These are phyloP conservation scores for Chytriomyces confervae DNA, from an alignment of 192 early-diverging fungal genomes.

Conservation along the genomic window DNA sequence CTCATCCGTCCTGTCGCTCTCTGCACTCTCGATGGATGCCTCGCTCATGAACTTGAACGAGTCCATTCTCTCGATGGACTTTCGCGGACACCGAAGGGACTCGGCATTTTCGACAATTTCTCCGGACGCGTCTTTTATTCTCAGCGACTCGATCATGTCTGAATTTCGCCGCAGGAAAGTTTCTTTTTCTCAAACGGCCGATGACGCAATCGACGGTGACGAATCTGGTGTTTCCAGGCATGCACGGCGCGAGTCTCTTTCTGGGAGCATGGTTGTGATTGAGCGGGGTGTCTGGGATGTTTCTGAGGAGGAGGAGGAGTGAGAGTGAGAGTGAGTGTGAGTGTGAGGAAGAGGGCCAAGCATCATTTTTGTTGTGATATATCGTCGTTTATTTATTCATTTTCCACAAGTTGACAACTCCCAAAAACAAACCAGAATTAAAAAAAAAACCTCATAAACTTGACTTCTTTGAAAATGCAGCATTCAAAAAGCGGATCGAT, in stretches of 20 bases:
- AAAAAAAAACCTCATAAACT: no score
- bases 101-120: not conserved
- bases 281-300: conserved; percentile 7
- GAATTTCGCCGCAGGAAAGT: not conserved
- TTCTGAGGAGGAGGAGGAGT: not conserved
- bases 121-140: not conserved
- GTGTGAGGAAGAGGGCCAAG: no score
- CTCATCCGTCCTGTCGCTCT: not conserved
- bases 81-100: not conserved
- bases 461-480: no score
- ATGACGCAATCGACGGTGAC: not conserved
- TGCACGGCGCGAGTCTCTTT: not conserved
- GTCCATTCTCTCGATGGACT: not conserved
- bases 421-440: no score
- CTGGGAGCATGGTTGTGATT: conserved; percentile 19
- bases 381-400: no score
- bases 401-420: no score
- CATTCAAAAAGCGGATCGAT: not conserved
- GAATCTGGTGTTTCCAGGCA: not conserved
- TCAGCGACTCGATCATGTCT: not conserved
- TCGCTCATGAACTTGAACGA: not conserved
- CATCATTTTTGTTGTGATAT: no score
- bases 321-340: not conserved
- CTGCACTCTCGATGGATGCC: not conserved
- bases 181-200: not conserved